Evolutionary conservation across 2,329 filamentous ascomycete species (phyloP).

Genomic region (Tolypocladium album): DNA sequence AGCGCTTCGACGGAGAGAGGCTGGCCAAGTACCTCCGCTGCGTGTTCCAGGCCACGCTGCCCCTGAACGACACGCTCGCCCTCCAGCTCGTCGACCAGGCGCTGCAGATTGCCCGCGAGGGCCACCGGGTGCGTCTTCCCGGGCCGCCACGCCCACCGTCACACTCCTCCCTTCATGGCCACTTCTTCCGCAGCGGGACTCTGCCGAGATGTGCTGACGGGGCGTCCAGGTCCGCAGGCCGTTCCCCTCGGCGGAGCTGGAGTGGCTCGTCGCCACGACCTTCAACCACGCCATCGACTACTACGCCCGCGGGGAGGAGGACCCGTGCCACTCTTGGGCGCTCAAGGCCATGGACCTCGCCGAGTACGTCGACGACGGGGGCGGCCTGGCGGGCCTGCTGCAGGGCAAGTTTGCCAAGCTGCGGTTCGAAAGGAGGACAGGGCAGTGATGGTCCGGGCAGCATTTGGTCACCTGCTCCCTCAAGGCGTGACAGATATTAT

Average conservation of each 20-base stretch:
- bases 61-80: constrained; percentile 42
- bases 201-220: background rate
- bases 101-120: constrained; percentile 37
- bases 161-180: background rate
- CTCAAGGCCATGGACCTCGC: constrained; percentile 52
- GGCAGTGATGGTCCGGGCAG: background rate
- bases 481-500: background rate
- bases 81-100: constrained; percentile 56
- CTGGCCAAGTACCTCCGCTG: constrained; percentile 71
- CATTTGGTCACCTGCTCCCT: no score
- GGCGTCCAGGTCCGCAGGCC: constrained; percentile 22
- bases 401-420: constrained; percentile 33
- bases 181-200: background rate
- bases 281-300: constrained; percentile 64
- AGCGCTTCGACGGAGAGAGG: constrained; percentile 43
- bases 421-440: constrained; percentile 8
- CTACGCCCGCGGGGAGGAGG: constrained; percentile 44
- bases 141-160: no score
- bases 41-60: constrained; percentile 58
- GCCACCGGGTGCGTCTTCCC: constrained; percentile 27
- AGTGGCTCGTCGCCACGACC: constrained; percentile 61
- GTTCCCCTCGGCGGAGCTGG: constrained; percentile 58
- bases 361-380: constrained; percentile 44
- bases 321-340: constrained; percentile 49
- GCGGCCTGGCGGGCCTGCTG: constrained; percentile 31